Evolutionary conservation across 495 filamentous ascomycete genomes (phyloP).

Genomic region (Collariella sp.): DNA sequence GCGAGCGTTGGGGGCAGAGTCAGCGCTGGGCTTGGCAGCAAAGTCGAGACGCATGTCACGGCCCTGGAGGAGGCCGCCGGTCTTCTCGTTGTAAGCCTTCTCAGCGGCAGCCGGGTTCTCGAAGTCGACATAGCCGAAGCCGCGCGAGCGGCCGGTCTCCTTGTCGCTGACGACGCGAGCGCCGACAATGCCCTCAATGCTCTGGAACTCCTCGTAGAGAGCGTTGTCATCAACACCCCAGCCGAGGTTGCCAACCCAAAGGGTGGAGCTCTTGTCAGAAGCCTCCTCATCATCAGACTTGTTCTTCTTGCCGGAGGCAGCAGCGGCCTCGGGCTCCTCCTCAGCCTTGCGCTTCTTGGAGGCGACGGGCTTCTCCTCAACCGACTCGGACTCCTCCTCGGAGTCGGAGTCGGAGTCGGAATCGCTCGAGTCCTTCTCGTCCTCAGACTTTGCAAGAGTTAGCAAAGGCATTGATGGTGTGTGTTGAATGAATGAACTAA

Average conservation of each 20-base stretch:
- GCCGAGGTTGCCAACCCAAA: slow-evolving; percentile 90
- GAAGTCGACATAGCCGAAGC: slow-evolving; percentile 97
- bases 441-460: slow-evolving; percentile 20
- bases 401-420: slow-evolving; percentile 9
- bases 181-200: slow-evolving; percentile 66
- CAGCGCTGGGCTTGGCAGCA: slow-evolving; percentile 57
- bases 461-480: background rate
- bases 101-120: slow-evolving; percentile 56
- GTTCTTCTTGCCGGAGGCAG: slow-evolving; percentile 62
- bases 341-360: slow-evolving; percentile 48
- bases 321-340: slow-evolving; percentile 49
- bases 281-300: slow-evolving; percentile 51
- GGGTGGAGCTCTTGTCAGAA: slow-evolving; percentile 48
- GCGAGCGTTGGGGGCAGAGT: slow-evolving; percentile 45
- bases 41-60: slow-evolving; percentile 87
- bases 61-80: slow-evolving; percentile 71
- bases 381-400: slow-evolving; percentile 32
- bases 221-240: slow-evolving; percentile 93
- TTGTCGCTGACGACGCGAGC: slow-evolving; percentile 79
- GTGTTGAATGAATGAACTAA: slow-evolving; percentile 7
- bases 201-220: slow-evolving; percentile 78
- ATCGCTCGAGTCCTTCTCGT: slow-evolving; percentile 8
- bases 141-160: slow-evolving; percentile 75
- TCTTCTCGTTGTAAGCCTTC: slow-evolving; percentile 73
- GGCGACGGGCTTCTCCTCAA: slow-evolving; percentile 35